Percentiles rank a stretch among this genome's conserved stretches.
phyloP scores from a whole-genome alignment of 2,329 filamentous ascomycete genomes.

The Camptophora hylomeconis region DNA sequence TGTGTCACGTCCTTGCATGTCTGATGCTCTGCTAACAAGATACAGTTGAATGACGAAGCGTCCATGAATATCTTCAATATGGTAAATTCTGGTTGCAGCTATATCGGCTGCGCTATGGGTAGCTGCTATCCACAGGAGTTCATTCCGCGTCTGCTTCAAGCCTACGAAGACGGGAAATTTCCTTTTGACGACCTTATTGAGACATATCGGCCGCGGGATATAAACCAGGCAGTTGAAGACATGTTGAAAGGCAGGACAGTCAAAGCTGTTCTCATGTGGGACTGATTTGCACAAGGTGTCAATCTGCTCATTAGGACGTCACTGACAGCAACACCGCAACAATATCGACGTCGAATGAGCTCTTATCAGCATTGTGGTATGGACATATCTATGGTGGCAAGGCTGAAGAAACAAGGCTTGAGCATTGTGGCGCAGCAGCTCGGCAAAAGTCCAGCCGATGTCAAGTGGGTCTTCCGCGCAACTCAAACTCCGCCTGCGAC shows the following conservation, averaged over 20 bases:
- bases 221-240: constrained; percentile 18
- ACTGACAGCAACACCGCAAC: too few relatives aligned
- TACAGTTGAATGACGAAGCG: constrained; percentile 11
- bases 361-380: too few relatives aligned
- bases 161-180: constrained; percentile 27
- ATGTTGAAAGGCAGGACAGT: constrained; percentile 19
- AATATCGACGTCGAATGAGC: too few relatives aligned
- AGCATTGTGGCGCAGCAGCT: too few relatives aligned
- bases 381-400: too few relatives aligned
- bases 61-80: constrained; percentile 16
- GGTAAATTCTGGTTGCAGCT: constrained; percentile 14
- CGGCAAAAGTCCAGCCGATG: too few relatives aligned
- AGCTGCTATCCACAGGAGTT: constrained; percentile 16
- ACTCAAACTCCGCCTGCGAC: too few relatives aligned
- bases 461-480: too few relatives aligned
- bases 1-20: constrained; percentile 3
- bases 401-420: too few relatives aligned
- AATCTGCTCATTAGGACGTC: too few relatives aligned
- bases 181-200: constrained; percentile 35
- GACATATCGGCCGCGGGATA: constrained; percentile 26
- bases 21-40: too few relatives aligned
- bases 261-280: constrained; percentile 22
- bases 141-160: constrained; percentile 11
- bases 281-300: constrained; percentile 6
- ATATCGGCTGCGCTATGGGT: constrained; percentile 15